Conservation (phyloP, 805 yeast genomes). For the Yueomyces sp. region DNA sequence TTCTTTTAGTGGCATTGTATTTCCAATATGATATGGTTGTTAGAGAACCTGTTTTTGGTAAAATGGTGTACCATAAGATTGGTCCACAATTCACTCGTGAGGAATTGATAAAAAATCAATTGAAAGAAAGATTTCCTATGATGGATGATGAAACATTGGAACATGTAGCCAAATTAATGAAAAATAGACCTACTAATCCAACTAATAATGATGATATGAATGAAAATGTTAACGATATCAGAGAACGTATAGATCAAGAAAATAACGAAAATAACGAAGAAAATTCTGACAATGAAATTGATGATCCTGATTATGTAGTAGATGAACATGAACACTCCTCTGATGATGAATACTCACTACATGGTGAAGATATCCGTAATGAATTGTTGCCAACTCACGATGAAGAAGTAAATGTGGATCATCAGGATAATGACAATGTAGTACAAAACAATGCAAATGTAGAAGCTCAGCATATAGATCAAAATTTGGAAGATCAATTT, state of each 20-base stretch:
- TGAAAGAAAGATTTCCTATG: slow-evolving; percentile 20
- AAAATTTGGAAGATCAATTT: slow-evolving; percentile 1
- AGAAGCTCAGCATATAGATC: slow-evolving; percentile 9
- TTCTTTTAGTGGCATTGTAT: slow-evolving; percentile 34
- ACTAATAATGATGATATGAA: slow-evolving; percentile 6
- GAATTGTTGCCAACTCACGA: neutral
- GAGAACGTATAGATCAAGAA: slow-evolving; percentile 2
- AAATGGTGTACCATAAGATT: slow-evolving; percentile 41
- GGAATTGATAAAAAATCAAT: slow-evolving; percentile 15
- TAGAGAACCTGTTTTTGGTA: slow-evolving; percentile 53
- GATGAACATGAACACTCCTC: slow-evolving; percentile 4
- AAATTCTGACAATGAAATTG: slow-evolving; percentile 15
- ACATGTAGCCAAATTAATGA: slow-evolving; percentile 17
- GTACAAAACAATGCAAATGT: slow-evolving; percentile 1
- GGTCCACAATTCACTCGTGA: slow-evolving; percentile 31
- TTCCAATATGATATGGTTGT: slow-evolving; percentile 60
- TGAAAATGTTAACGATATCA: slow-evolving; percentile 1
- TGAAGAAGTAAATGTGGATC: slow-evolving; percentile 6
- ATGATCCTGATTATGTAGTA: slow-evolving; percentile 17
- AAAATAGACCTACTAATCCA: slow-evolving; percentile 14
- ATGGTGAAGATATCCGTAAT: neutral
- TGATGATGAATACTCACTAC: neutral
- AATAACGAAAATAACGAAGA: slow-evolving; percentile 5
- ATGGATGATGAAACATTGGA: slow-evolving; percentile 22
- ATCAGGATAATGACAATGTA: slow-evolving; percentile 5